A percentile compares a stretch with the other conserved stretches of the same genome.
Conservation (phyloP, 805 yeast genomes). For the Monosporozyma servazzii region DNA sequence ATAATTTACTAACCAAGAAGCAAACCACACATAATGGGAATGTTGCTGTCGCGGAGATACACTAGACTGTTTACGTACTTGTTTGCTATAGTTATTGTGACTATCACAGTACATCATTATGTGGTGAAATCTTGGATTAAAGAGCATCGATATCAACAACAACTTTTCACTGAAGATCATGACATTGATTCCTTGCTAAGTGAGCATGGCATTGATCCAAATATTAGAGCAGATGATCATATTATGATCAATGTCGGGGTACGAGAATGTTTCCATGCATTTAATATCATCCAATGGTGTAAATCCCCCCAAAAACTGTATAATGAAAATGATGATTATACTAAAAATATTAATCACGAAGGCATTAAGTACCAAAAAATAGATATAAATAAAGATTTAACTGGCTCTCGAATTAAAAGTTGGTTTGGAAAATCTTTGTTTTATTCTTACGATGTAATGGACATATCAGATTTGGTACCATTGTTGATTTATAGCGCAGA, state of each 20-base stretch:
- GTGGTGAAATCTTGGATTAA: background rate
- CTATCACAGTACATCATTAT: background rate
- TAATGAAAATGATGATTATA: background rate
- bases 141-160: slow-evolving; percentile 1
- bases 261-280: slow-evolving; percentile 15
- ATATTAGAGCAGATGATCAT: slow-evolving; percentile 1
- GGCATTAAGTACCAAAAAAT: background rate
- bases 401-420: slow-evolving; percentile 11
- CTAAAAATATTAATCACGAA: background rate
- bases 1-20: background rate
- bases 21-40: background rate
- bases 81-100: background rate
- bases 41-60: background rate
- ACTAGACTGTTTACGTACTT: background rate
- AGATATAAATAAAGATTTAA: slow-evolving; percentile 15
- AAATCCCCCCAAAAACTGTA: background rate
- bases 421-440: slow-evolving; percentile 21
- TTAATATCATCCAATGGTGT: slow-evolving; percentile 10
- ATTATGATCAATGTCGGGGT: slow-evolving; percentile 15
- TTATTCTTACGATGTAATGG: slow-evolving; percentile 16
- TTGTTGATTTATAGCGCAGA: background rate
- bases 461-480: background rate
- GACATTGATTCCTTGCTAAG: background rate
- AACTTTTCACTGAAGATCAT: background rate
- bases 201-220: background rate